Percentiles rank a stretch among this genome's conserved stretches.
Evolutionary conservation across 441 rosid species (phyloP).

Genomic region (Populus trichocarpa): DNA sequence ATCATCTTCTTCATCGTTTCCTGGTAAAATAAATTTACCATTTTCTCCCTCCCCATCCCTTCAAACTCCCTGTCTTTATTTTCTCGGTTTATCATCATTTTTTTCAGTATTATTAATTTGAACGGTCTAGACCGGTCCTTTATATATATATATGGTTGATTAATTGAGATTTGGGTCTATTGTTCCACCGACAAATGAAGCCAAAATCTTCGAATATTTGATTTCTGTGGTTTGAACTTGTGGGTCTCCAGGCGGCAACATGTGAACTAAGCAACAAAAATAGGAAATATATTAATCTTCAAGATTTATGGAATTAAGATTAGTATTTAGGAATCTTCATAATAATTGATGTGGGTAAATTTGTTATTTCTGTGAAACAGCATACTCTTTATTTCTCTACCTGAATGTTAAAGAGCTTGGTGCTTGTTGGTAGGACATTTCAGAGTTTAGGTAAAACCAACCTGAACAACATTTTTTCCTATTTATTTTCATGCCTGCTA

Average conservation of each 20-base stretch:
- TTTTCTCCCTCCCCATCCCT: not conserved
- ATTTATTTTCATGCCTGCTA: not conserved
- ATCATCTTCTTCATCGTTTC: slow-evolving; percentile 79
- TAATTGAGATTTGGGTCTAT: not conserved
- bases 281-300: not conserved
- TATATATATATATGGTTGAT: not conserved
- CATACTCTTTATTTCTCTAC: not conserved
- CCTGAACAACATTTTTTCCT: not conserved
- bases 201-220: not conserved
- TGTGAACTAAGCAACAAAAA: not conserved
- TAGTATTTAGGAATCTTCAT: not conserved
- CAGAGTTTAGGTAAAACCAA: not conserved
- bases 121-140: not conserved
- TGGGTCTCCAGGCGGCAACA: not conserved
- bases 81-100: not conserved
- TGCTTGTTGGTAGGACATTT: not conserved
- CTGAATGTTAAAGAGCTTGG: not conserved
- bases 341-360: not conserved
- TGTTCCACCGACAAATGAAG: not conserved
- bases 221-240: not conserved
- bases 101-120: too few relatives aligned
- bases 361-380: not conserved
- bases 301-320: not conserved
- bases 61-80: not conserved
- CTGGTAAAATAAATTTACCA: slow-evolving; percentile 46